These are phyloP conservation scores for Mortierella sp. DNA, from an alignment of 371 early-diverging fungal genomes.

Conservation along the genomic window DNA sequence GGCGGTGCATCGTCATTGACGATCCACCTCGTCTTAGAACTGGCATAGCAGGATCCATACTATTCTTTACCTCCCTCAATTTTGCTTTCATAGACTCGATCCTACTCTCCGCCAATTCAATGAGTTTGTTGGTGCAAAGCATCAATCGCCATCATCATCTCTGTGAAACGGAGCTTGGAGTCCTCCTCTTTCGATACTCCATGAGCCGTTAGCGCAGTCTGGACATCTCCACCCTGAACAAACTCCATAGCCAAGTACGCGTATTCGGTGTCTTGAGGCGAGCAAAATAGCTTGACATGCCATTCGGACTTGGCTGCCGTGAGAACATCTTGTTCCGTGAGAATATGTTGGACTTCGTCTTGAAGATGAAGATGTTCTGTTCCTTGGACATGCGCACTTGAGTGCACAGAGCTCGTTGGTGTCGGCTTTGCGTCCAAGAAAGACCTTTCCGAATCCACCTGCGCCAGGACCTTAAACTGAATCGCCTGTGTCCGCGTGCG, in stretches of 20 bases:
- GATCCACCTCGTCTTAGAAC: conserved; percentile 69
- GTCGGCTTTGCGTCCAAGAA: conserved; percentile 78
- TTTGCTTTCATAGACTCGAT: conserved; percentile 70
- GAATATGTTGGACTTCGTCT: conserved; percentile 77
- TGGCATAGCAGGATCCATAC: conserved; percentile 69
- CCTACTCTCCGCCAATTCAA: conserved; percentile 69
- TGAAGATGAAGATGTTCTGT: conserved; percentile 74
- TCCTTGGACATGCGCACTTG: conserved; percentile 82
- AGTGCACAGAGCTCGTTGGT: conserved; percentile 85
- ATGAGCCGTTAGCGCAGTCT: conserved; percentile 71
- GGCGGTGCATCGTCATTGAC: conserved; percentile 55
- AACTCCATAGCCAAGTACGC: conserved; percentile 84
- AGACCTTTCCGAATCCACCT: conserved; percentile 83
- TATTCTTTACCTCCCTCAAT: conserved; percentile 50
- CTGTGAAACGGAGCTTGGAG: conserved; percentile 77
- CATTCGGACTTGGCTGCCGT: conserved; percentile 70
- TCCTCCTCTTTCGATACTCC: conserved; percentile 69
- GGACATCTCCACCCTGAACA: conserved; percentile 84
- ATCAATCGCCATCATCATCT: conserved; percentile 78
- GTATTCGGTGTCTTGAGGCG: conserved; percentile 75
- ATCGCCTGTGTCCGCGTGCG: conserved; percentile 72
- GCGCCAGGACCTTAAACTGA: conserved; percentile 78
- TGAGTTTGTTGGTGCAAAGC: conserved; percentile 75
- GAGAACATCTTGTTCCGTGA: conserved; percentile 86
- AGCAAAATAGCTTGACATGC: conserved; percentile 77